Base-by-base conservation (phyloP, 2,329 filamentous ascomycete species). In the Penicillium hesseltinei region DNA sequence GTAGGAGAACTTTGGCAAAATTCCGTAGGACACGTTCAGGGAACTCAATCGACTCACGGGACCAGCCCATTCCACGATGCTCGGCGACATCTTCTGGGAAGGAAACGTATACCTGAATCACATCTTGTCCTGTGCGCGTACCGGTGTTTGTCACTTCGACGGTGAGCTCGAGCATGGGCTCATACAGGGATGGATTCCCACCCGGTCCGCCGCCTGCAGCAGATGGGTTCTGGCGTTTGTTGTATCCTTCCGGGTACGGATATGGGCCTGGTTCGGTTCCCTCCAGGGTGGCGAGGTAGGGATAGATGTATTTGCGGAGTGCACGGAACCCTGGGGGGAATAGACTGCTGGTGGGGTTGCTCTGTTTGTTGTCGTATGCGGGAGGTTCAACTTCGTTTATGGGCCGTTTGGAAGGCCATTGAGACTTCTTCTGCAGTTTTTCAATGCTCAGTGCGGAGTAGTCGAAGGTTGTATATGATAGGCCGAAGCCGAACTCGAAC, bases 401-500 rank as follows among this genome's bases (percentile, higher is more conserved):
- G 17, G 76, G 77, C 21, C 78, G 74, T 5, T 79, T 71, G 1
- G 77, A 73, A 11, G 82, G 73, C 6, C 80, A 69, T 0, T 72
- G 66, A 2, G 80, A 75, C 69, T 86, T 88, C 7, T 73, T 64
- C 49, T 79, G 80, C 21, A 81, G 60, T 21, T 73, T 62, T 19
- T 73, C 71, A 48, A 89, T 73, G 9, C 78, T 73, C 13, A 84
- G 66, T 33, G 83, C 80, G 11, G 79, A 80, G 56, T 91, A 82
- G 13, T 83, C 76, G 71, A 93, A 95, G 0, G 76, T 82, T 0
- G 91, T 92, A 77, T 94, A 96, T 51, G 87, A 90, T 2, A 97
- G 81, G 0, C 92, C 93, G 59, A 87, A 92, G 0, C 93, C 92
- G 66, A 97, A 97, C 46, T 91, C 89, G 70, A 88, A 97, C 1